Percentiles rank a stretch among this genome's conserved stretches.
phyloP scores from a whole-genome alignment of 768 basidiomycete species.

The Lyophyllum semitale region DNA sequence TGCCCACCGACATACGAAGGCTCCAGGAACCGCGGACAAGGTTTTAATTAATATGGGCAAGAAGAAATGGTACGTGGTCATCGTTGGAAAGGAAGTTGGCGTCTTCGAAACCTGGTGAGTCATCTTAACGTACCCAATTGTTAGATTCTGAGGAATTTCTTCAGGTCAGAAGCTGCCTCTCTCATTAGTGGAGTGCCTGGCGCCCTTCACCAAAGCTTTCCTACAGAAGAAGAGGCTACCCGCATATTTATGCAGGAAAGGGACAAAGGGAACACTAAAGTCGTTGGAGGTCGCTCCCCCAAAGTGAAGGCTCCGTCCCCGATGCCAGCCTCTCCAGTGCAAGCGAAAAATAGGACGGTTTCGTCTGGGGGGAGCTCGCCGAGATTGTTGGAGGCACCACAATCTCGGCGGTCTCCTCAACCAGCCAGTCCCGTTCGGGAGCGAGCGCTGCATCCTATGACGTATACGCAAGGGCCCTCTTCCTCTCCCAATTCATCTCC shows the following conservation, averaged over 20 bases:
- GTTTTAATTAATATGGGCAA: constrained; percentile 27
- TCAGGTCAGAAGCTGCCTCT: constrained; percentile 48
- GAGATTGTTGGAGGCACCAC: constrained; percentile 4
- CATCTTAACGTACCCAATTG: background rate
- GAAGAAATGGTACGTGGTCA: constrained; percentile 45
- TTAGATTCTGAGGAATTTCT: background rate
- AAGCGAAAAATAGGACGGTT: background rate
- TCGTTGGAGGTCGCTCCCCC: constrained; percentile 18
- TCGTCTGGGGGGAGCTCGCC: constrained; percentile 9
- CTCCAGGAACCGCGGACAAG: background rate
- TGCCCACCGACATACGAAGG: background rate
- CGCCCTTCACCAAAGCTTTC: constrained; percentile 44
- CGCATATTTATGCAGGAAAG: constrained; percentile 29
- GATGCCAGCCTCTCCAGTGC: background rate
- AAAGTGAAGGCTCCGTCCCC: constrained; percentile 1
- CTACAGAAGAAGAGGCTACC: constrained; percentile 41
- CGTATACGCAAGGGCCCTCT: constrained; percentile 14
- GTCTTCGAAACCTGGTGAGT: constrained; percentile 41
- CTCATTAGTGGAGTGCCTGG: constrained; percentile 45
- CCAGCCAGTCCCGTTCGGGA: background rate
- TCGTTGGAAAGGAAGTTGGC: constrained; percentile 36
- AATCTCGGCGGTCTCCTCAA: constrained; percentile 10
- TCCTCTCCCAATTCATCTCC: constrained; percentile 6
- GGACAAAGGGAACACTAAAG: constrained; percentile 28
- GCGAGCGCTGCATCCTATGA: constrained; percentile 9